Evolutionary conservation across 495 filamentous ascomycete species (phyloP).

Genomic region (Darksidea phi): DNA sequence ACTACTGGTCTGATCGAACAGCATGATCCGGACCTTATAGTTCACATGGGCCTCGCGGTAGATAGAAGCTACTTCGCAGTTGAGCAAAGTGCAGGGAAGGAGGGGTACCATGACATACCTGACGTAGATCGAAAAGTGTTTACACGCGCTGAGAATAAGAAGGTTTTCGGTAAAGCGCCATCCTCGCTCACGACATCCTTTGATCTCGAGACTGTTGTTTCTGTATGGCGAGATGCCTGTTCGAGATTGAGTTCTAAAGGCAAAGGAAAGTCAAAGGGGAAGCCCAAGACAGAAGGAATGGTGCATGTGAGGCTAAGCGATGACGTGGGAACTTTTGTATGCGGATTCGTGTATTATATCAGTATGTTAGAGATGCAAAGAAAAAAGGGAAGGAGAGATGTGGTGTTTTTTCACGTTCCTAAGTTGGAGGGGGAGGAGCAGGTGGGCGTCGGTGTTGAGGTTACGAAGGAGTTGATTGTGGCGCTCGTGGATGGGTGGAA

Average conservation of each 20-base stretch:
- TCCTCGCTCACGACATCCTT: conserved; percentile 22
- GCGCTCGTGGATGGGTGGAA: conserved; percentile 15
- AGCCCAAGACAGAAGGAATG: conserved; percentile 6
- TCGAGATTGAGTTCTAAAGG: no score
- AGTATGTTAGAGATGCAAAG: conserved; percentile 33
- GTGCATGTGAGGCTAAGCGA: conserved; percentile 33
- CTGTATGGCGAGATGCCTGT: neutral
- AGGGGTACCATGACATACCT: conserved; percentile 41
- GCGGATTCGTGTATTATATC: conserved; percentile 42
- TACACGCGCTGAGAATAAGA: conserved; percentile 36
- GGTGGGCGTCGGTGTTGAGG: conserved; percentile 12
- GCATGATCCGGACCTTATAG: conserved; percentile 35
- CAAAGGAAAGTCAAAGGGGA: neutral
- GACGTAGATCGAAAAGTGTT: conserved; percentile 36
- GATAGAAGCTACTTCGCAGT: conserved; percentile 35
- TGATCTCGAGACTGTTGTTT: conserved; percentile 31
- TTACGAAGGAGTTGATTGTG: conserved; percentile 13
- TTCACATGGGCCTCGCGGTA: conserved; percentile 38
- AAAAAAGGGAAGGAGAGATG: conserved; percentile 15
- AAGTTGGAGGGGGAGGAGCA: conserved; percentile 22
- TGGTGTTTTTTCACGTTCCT: conserved; percentile 31
- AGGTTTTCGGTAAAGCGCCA: conserved; percentile 35
- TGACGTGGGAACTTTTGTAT: conserved; percentile 41
- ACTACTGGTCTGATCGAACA: conserved; percentile 29
- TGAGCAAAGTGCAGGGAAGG: conserved; percentile 35